A percentile compares a stretch with the other conserved stretches of the same genome.
Conservation (phyloP, 768 basidiomycete species). For the Termitomyces sp. region DNA sequence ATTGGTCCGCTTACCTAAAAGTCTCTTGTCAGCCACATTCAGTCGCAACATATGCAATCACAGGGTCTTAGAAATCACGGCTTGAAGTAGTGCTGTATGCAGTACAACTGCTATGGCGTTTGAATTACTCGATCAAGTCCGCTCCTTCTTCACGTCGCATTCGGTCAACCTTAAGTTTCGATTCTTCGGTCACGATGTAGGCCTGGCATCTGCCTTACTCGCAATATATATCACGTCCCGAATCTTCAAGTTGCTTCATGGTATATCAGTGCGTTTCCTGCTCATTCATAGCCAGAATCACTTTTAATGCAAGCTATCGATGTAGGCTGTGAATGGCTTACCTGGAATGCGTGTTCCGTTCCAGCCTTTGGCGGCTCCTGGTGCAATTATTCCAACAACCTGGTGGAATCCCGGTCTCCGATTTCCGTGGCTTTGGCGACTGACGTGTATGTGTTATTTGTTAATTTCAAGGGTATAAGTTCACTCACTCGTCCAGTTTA, state of each 20-base stretch:
- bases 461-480: not conserved
- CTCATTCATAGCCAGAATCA: not conserved
- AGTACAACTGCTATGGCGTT: not conserved
- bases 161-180: not conserved
- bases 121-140: not conserved
- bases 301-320: not conserved
- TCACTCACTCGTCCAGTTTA: constrained; percentile 26
- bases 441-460: constrained; percentile 23
- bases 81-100: not conserved
- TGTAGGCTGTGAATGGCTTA: constrained; percentile 30
- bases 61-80: too few relatives aligned
- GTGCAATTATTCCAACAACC: constrained; percentile 30
- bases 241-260: constrained; percentile 24
- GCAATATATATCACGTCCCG: constrained; percentile 27
- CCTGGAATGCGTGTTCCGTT: constrained; percentile 40
- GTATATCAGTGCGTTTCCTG: constrained; percentile 24
- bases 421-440: constrained; percentile 34
- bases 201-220: constrained; percentile 12
- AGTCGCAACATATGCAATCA: too few relatives aligned
- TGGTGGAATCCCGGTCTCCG: constrained; percentile 41
- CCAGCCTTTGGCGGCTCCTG: constrained; percentile 34
- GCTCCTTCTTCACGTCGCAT: not conserved
- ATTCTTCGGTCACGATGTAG: constrained; percentile 13
- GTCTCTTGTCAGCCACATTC: not conserved
- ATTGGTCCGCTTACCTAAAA: not conserved